Evolutionary conservation across 164 flowering plant species (phyloP).

Genomic region (Tetrastigma voinierianum): DNA sequence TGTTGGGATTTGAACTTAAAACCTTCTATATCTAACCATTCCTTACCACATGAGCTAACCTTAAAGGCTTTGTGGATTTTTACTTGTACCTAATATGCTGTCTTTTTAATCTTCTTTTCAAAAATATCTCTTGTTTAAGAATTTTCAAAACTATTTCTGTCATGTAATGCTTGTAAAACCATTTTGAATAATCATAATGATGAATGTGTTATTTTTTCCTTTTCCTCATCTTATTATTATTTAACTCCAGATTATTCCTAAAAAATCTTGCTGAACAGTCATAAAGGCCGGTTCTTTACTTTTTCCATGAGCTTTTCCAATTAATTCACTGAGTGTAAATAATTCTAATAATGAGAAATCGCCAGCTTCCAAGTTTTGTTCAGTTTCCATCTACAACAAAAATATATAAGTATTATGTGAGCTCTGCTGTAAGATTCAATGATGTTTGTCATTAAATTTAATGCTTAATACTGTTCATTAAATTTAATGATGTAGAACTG

Average conservation of each 20-base stretch:
- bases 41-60: too few species aligned
- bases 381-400: too few species aligned
- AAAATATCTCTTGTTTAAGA: too few species aligned
- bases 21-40: too few species aligned
- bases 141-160: background rate
- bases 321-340: background rate
- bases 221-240: background rate
- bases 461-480: too few species aligned
- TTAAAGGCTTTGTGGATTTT: too few species aligned
- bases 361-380: too few species aligned
- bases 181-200: background rate
- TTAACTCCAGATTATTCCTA: background rate
- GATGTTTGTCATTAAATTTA: background rate
- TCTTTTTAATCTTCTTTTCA: too few species aligned
- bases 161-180: background rate
- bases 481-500: conserved; percentile 19
- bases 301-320: background rate
- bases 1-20: too few species aligned
- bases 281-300: background rate
- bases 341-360: background rate
- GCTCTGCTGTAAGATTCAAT: too few species aligned
- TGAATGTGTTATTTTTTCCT: background rate
- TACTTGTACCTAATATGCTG: too few species aligned
- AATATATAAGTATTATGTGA: too few species aligned
- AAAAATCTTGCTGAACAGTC: background rate